Evolutionary conservation across 208 protist genomes (phyloP), one percentile per base, ranked within the genome.

Genomic region (Leishmania aethiopica): DNA sequence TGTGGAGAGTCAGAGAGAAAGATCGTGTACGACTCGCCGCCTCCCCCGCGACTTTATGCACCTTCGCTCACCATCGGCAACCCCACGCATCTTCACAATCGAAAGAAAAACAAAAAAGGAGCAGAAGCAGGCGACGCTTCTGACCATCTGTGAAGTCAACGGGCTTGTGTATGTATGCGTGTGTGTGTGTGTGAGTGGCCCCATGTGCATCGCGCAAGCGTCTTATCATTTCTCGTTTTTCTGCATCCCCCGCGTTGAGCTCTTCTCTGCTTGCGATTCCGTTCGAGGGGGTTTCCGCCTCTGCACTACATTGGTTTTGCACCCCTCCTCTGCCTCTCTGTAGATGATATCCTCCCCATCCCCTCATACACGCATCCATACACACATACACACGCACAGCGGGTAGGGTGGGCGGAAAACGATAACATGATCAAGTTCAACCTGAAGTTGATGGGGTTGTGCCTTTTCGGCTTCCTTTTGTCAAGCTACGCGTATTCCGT

Each of bases 401-500:
- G 2, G 13, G 45, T 28, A 8, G 45, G 35, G 25, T 4, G 10
- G 3, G 11, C 40, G 25, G n/a, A 19, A 51, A 35, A 28, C 45
- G 40, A 28, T 6, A 11, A 32, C 49, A 79, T 71, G 75, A 11
- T 25, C 59, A 28, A 37, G 69, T 82, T 87, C 40, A 66, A 89
- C 59, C 76, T 89, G 13, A 47, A 53, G 40, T 78, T 93, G 40
- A 62, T 91, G 7, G 59, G 72, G 28, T 60, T 94, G 77, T 86
- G 80, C 75, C 73, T 91, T 32, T 10, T 87, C 19, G 89, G 89
- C 37, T 89, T 94, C 64, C 74, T 94, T 40, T 80, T 94, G 1
- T 92, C 91, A 17, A 86, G 80, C 66, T 96, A 96, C 85, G 92
- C 92, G 37, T 96, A 93, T 79, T 84, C 81, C 49, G 91, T 96